Evolutionary conservation across 306 rosid genomes (phyloP).

Genomic region (Trifolium pratense): DNA sequence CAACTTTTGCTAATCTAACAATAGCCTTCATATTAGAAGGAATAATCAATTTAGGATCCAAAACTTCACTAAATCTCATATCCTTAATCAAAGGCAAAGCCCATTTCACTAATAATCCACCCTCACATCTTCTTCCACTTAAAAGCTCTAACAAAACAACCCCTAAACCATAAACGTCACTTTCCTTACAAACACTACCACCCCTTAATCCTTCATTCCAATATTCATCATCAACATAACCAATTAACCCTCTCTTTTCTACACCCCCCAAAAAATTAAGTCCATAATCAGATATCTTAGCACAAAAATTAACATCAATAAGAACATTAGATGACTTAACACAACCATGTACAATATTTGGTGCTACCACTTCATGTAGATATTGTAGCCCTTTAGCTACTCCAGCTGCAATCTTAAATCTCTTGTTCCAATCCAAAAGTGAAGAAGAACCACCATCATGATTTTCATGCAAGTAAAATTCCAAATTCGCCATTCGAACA

Average conservation of each 20-base stretch:
- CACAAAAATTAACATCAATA: slow-evolving; percentile 60
- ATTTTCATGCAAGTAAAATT: slow-evolving; percentile 71
- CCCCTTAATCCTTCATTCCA: slow-evolving; percentile 48
- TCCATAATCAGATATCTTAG: slow-evolving; percentile 75
- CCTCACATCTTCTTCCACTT: slow-evolving; percentile 78
- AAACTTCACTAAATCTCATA: slow-evolving; percentile 56
- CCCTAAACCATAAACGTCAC: slow-evolving; percentile 87
- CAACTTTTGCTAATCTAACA: slow-evolving; percentile 81
- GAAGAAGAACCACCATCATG: slow-evolving; percentile 53
- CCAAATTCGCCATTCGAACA: slow-evolving; percentile 60
- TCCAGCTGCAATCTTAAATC: slow-evolving; percentile 74
- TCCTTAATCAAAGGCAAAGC: slow-evolving; percentile 82
- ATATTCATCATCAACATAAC: slow-evolving; percentile 76
- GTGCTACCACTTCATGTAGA: slow-evolving; percentile 74
- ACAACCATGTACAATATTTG: slow-evolving; percentile 79
- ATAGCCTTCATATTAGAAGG: slow-evolving; percentile 57
- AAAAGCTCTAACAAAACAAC: slow-evolving; percentile 77
- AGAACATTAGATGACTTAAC: slow-evolving; percentile 76
- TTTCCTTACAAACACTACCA: slow-evolving; percentile 68
- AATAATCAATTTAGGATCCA: slow-evolving; percentile 65
- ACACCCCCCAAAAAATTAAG: slow-evolving; percentile 58
- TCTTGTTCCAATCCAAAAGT: slow-evolving; percentile 62
- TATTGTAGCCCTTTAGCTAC: slow-evolving; percentile 83
- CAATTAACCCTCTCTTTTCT: slow-evolving; percentile 61
- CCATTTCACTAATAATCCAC: slow-evolving; percentile 71